A percentile compares a stretch with the other conserved stretches of the same genome.
Evolutionary conservation across 192 early-diverging fungal genomes (phyloP).

Genomic region (Phycomyces nitens): DNA sequence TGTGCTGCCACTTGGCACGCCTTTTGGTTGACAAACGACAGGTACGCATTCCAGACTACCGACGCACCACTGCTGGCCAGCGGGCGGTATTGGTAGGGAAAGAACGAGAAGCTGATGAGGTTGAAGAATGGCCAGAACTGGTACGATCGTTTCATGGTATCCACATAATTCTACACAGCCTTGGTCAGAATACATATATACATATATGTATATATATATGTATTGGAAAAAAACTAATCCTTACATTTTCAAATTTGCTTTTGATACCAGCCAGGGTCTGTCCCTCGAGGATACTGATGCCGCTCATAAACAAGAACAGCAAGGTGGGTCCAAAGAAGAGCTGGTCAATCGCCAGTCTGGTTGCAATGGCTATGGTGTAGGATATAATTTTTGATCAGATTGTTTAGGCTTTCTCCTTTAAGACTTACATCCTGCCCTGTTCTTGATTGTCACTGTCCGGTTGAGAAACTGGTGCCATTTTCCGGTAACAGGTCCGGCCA

Average conservation of each 20-base stretch:
- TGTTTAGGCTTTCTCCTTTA: no score
- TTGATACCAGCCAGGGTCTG: constrained; percentile 1
- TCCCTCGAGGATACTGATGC: constrained; percentile 19
- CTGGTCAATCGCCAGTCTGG: constrained; percentile 14
- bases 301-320: constrained; percentile 15
- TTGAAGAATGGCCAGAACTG: constrained; percentile 23
- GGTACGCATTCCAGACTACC: constrained; percentile 22
- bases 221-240: no score
- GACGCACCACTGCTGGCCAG: constrained; percentile 9
- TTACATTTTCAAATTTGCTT: constrained; percentile 22
- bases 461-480: constrained; percentile 19
- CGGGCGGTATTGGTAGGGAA: constrained; percentile 20
- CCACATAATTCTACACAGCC: constrained; percentile 14
- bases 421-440: constrained; percentile 3
- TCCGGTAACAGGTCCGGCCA: constrained; percentile 20
- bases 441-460: constrained; percentile 6
- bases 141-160: constrained; percentile 16
- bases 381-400: no score
- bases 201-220: no score
- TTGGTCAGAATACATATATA: not conserved
- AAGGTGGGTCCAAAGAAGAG: constrained; percentile 17
- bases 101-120: constrained; percentile 10
- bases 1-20: not conserved
- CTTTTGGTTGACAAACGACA: constrained; percentile 23
- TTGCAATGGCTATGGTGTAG: not conserved